Evolutionary conservation across 164 flowering plant genomes (phyloP), one percentile per base, ranked within the genome.

Genomic region (Tetrastigma voinierianum): DNA sequence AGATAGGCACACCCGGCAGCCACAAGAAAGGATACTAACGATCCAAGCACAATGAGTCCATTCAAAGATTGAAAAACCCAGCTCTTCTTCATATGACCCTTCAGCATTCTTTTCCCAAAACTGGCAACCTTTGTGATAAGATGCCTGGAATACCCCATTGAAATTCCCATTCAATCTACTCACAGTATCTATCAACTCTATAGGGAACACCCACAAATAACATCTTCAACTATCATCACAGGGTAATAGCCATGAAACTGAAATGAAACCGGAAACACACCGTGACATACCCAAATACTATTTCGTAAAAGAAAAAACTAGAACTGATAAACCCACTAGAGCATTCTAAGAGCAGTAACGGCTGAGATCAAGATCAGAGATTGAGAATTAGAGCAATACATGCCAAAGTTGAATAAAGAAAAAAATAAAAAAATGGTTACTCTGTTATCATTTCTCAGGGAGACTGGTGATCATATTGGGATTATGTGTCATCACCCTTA

Each of bases 1-100:
- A 75, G 15, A 66, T 74, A 82, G 19, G 73, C 76, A 61, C 62
- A 79, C 44, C 47, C 46, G 12, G 77, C 1, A 9, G 75, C 88
- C 23, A 73, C 51, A 53, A 84, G 24, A 59, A 81, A 79, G 43
- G 78, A 67, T 10, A 77, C 0, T 8, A 73, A 17, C 12, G 75
- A 76, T 1, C 78, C 76, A 51, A 75, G 9, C 3, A 66, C 65
- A 19, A 76, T 19, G 49, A 76, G 20, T 15, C 74, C 81, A 71
- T 74, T 67, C 16, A 80, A 46, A 14, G 87, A 69, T 23, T 72
- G 72, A 44, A 69, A 75, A 20, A 67, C 15, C 75, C 66, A 62
- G 20, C 62, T 16, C 55, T 75, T 80, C 23, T 75, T 80, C 23
- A 57, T 67, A 43, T 73, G 67, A 46, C 53, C 67, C 67, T 61